A percentile compares a stretch with the other conserved stretches of the same genome.
Conservation (phyloP, 495 filamentous ascomycete species). For the Glonium stellatum region DNA sequence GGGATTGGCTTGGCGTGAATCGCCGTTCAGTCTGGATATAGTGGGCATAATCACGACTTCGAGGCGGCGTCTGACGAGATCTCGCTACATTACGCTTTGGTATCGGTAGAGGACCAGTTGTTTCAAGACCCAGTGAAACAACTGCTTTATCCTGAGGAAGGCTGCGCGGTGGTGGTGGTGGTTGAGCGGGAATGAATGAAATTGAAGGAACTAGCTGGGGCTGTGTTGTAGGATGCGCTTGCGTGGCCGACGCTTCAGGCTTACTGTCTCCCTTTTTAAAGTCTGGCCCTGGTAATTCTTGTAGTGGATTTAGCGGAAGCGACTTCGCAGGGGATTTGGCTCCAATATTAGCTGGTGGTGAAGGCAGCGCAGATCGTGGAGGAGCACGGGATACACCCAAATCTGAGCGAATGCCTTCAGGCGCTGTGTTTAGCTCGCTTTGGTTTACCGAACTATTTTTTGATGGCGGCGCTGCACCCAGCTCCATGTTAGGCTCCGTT, state of each 20-base stretch:
- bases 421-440: constrained; percentile 6
- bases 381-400: constrained; percentile 11
- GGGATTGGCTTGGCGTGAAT: neutral
- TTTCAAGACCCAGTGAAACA: neutral
- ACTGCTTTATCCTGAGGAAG: too few species aligned
- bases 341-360: neutral
- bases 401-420: constrained; percentile 7
- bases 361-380: constrained; percentile 18
- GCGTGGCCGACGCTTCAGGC: too few species aligned
- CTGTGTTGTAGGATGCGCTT: too few species aligned
- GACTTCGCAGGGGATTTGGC: neutral
- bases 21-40: neutral
- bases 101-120: neutral
- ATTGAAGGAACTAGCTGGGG: too few species aligned
- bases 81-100: neutral
- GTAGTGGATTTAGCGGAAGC: neutral
- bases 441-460: neutral
- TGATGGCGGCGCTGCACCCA: neutral
- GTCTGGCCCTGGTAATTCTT: too few species aligned
- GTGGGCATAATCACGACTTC: neutral
- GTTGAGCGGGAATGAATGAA: too few species aligned
- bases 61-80: neutral
- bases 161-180: too few species aligned
- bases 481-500: constrained; percentile 12
- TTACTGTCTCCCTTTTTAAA: too few species aligned